phyloP scores from a whole-genome alignment of 176 grass and related monocot genomes.

The Eleusine indica region DNA sequence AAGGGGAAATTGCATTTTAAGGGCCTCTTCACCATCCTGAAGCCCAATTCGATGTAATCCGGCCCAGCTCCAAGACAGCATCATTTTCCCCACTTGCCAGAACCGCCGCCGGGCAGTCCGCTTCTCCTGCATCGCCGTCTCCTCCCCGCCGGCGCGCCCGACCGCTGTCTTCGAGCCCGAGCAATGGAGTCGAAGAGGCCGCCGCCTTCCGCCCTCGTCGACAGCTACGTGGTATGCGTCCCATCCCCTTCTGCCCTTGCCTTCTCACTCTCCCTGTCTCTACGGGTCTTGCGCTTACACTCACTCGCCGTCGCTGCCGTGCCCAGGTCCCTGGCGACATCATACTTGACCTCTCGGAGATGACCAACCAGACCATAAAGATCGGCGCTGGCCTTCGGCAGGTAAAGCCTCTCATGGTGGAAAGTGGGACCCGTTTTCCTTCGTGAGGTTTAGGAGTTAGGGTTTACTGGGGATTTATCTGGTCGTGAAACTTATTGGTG shows the following conservation, averaged over 20 bases:
- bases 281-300: not conserved
- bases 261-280: not conserved
- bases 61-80: not conserved
- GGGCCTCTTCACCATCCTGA: not conserved
- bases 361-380: slow-evolving; percentile 90
- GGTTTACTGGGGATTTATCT: slow-evolving; percentile 31
- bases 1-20: not conserved
- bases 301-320: slow-evolving; percentile 23
- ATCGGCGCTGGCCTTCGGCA: slow-evolving; percentile 72
- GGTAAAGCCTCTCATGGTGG: slow-evolving; percentile 46
- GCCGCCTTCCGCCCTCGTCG: slow-evolving; percentile 32
- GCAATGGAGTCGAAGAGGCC: slow-evolving; percentile 46
- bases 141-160: slow-evolving; percentile 9
- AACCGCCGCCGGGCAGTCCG: slow-evolving; percentile 5
- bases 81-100: slow-evolving; percentile 4
- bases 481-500: slow-evolving; percentile 1
- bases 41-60: not conserved
- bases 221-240: slow-evolving; percentile 46
- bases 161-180: not conserved
- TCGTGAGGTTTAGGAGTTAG: slow-evolving; percentile 29
- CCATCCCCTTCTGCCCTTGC: not conserved
- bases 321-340: slow-evolving; percentile 76
- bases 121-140: not conserved
- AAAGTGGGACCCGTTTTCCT: not conserved
- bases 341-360: slow-evolving; percentile 71